phyloP scores from a whole-genome alignment of 495 filamentous ascomycete genomes.

The Podospora pseudocomata region DNA sequence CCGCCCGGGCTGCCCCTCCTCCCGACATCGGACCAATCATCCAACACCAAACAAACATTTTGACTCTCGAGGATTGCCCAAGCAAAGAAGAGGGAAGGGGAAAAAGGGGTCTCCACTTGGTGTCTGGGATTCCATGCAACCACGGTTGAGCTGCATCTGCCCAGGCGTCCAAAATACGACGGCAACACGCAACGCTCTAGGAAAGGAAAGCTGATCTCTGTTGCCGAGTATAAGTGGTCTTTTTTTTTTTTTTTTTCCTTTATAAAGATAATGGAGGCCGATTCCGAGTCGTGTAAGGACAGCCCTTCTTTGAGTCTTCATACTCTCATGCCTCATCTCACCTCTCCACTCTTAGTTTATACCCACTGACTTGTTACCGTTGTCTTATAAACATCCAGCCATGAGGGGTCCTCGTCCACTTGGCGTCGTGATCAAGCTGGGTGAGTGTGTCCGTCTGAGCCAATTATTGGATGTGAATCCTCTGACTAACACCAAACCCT shows the following conservation, averaged over 20 bases:
- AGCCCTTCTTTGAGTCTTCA: neutral
- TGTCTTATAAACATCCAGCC: conserved; percentile 27
- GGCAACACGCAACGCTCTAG: neutral
- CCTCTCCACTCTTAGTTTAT: neutral
- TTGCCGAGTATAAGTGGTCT: conserved; percentile 6
- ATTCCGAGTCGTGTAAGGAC: conserved; percentile 24
- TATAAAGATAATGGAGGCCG: conserved; percentile 24
- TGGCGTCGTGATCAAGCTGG: conserved; percentile 91
- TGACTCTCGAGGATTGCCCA: neutral
- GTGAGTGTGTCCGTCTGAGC: conserved; percentile 53
- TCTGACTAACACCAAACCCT: conserved; percentile 8
- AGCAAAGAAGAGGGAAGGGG: neutral
- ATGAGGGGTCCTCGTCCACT: conserved; percentile 54
- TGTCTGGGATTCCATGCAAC: conserved; percentile 8
- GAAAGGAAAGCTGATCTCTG: neutral
- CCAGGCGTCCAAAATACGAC: conserved; percentile 13
- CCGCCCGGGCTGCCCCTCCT: conserved; percentile 8
- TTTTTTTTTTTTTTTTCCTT: neutral
- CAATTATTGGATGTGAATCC: neutral
- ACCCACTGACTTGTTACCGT: neutral
- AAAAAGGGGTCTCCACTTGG: conserved; percentile 12
- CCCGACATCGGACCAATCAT: conserved; percentile 24
- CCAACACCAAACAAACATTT: neutral
- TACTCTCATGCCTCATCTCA: neutral
- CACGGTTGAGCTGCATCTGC: conserved; percentile 19